Evolutionary conservation across 805 yeast genomes (phyloP), one percentile per base, ranked within the genome.

Genomic region (Candida morakotiae): DNA sequence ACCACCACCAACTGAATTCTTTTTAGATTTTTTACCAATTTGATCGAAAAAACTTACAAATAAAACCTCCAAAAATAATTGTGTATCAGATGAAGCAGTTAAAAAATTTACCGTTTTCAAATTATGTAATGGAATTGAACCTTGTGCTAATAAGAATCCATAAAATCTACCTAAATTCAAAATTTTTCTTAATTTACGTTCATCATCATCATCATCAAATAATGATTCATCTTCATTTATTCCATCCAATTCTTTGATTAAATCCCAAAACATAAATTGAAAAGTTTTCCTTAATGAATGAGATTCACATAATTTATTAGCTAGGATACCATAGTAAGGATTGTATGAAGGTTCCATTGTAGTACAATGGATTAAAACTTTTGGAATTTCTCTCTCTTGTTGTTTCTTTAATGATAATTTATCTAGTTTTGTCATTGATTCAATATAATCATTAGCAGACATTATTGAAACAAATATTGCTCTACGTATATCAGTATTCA

Each of bases 401-500:
- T 82, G 67, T 45, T 77, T 80, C 50, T 85, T 89, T 48, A 93
- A 67, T 19, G 79, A 74, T 36, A 93, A 59, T 52, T 88, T 89
- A 52, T 87, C 94, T 24, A 93, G 51, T 44, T 88, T 83, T 13
- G 83, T 77, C 47, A 80, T 80, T 0, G 96, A 94, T 59, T 93
- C 97, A 53, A 87, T 68, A 51, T 77, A 93, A 58, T 93, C 98
- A 46, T 82, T 83, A 4, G 96, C 93, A 2, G 97, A 88, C 96
- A 94, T 89, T 7, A 93, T 79, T 25, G 95, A 87, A 17, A 94
- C 79, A 52, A 93, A 93, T 13, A 93, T 83, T 1, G 98, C 97
- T 38, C 96, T 73, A 61, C 98, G 81, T 24, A 93, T 75, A 55
- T 89, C 97, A 0, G 98, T 91, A 58, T 94, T 93, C 94, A 93